These are phyloP conservation scores for Hippophae tibetana DNA, from an alignment of 306 rosid genomes.

Conservation along the genomic window DNA sequence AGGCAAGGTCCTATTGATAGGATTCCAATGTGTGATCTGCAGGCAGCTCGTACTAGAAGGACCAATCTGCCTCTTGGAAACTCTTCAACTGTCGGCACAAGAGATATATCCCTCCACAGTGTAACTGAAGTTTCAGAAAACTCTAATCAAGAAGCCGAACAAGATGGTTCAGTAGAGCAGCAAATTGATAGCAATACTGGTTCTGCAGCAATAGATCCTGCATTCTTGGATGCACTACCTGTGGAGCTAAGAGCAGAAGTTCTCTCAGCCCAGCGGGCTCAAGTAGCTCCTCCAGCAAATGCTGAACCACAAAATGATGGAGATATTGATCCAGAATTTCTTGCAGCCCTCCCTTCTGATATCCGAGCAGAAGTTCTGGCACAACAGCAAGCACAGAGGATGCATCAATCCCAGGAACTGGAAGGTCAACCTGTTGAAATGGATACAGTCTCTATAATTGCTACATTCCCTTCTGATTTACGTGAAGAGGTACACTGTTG, in stretches of 20 bases:
- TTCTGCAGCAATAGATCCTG: conserved; percentile 90
- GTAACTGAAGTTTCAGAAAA: conserved; percentile 90
- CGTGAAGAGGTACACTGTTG: conserved; percentile 72
- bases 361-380: conserved; percentile 97
- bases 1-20: conserved; percentile 78
- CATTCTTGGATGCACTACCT: conserved; percentile 95
- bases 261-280: conserved; percentile 90
- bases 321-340: conserved; percentile 99
- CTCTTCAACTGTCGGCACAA: conserved; percentile 53
- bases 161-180: conserved; percentile 62
- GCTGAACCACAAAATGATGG: conserved; percentile 60
- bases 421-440: conserved; percentile 98
- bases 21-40: conserved; percentile 55
- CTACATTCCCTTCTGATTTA: conserved; percentile 90
- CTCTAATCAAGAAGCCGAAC: conserved; percentile 87
- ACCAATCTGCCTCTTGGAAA: conserved; percentile 47
- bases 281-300: conserved; percentile 66
- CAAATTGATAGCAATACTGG: conserved; percentile 65
- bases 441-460: conserved; percentile 97
- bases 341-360: conserved; percentile 95
- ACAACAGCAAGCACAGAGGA: conserved; percentile 92
- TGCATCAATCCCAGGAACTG: conserved; percentile 88
- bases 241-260: conserved; percentile 96
- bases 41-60: conserved; percentile 67
- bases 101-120: conserved; percentile 82